Evolutionary conservation across 495 filamentous ascomycete species (phyloP).

Genomic region (Annulohypoxylon maeteangense): DNA sequence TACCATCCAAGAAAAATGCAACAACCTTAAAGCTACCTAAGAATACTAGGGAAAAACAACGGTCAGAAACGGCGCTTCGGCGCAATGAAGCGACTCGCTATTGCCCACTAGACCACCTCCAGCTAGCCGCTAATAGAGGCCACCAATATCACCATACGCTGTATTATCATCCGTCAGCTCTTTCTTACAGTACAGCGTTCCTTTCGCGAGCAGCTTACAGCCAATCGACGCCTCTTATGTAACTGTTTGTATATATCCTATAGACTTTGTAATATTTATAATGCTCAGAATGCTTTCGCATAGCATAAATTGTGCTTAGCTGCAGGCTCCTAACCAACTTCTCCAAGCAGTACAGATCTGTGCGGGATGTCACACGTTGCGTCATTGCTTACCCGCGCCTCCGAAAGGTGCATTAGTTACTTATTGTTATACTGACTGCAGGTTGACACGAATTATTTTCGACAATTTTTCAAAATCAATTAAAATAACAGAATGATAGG

Average conservation of each 20-base stretch:
- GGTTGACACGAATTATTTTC: not conserved
- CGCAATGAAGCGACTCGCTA: conserved; percentile 22
- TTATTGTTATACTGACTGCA: not conserved
- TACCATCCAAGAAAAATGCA: conserved; percentile 4
- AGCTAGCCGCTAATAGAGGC: not conserved
- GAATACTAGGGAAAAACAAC: conserved; percentile 10
- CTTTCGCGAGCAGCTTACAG: not conserved
- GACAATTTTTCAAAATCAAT: not conserved
- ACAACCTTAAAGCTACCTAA: not conserved
- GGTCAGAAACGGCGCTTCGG: conserved; percentile 32
- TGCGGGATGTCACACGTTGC: conserved; percentile 17
- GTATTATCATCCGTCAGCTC: conserved; percentile 12
- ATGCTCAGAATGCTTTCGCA: not conserved
- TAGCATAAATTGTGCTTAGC: not conserved
- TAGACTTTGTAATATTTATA: not conserved
- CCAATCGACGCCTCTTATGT: not conserved
- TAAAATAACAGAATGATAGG: not conserved
- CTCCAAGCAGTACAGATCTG: conserved; percentile 12
- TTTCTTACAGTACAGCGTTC: not conserved
- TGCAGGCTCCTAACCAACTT: conserved; percentile 30
- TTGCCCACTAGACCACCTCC: not conserved
- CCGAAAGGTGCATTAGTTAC: conserved; percentile 11
- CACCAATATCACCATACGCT: not conserved
- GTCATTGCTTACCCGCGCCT: conserved; percentile 13
- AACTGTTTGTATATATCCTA: not conserved